phyloP scores from a whole-genome alignment of 805 yeast species.

The Danielozyma ontarioensis region DNA sequence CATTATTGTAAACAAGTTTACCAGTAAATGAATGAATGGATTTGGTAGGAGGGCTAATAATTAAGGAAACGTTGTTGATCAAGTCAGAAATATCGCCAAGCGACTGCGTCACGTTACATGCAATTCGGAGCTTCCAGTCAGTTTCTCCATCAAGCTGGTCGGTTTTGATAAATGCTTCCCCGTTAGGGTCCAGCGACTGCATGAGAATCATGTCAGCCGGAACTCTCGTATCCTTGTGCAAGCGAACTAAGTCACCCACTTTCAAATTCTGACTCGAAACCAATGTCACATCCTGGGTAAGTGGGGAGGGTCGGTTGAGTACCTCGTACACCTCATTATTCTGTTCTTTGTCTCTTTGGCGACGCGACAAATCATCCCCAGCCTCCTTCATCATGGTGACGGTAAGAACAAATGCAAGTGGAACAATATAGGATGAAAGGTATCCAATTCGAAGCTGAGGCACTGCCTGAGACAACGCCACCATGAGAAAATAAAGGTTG shows the following conservation, averaged over 20 bases:
- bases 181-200: slow-evolving; percentile 72
- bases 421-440: slow-evolving; percentile 87
- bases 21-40: slow-evolving; percentile 81
- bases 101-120: slow-evolving; percentile 66
- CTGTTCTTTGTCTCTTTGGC: slow-evolving; percentile 86
- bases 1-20: slow-evolving; percentile 49
- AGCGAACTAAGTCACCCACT: slow-evolving; percentile 80
- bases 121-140: slow-evolving; percentile 92
- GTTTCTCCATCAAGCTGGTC: slow-evolving; percentile 99
- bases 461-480: slow-evolving; percentile 88
- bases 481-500: slow-evolving; percentile 85
- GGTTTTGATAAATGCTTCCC: slow-evolving; percentile 91
- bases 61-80: slow-evolving; percentile 42
- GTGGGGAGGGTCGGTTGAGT: slow-evolving; percentile 24
- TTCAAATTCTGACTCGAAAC: slow-evolving; percentile 54
- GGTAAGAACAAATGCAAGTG: slow-evolving; percentile 83
- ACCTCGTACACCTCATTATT: slow-evolving; percentile 81
- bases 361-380: slow-evolving; percentile 83
- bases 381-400: slow-evolving; percentile 97
- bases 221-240: slow-evolving; percentile 77
- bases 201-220: slow-evolving; percentile 91
- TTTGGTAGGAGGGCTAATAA: slow-evolving; percentile 83
- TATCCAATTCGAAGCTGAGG: slow-evolving; percentile 92
- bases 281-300: slow-evolving; percentile 22
- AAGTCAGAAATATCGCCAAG: slow-evolving; percentile 44